phyloP scores from a whole-genome alignment of 495 filamentous ascomycete genomes.

The Aspergillus mulundensis region DNA sequence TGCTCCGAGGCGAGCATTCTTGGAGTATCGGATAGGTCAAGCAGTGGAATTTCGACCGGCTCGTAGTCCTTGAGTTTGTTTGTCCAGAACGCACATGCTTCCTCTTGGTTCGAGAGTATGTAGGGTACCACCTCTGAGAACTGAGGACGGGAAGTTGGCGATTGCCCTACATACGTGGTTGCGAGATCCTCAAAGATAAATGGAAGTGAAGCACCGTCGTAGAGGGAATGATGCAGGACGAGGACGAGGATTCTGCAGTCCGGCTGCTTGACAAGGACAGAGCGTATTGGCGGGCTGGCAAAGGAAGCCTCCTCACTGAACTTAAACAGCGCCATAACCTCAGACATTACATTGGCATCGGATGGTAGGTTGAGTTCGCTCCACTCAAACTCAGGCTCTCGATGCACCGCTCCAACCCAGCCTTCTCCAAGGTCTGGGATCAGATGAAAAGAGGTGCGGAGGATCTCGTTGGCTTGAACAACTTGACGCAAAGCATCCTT shows the following conservation, averaged over 20 bases:
- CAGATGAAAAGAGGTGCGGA: slow-evolving; percentile 58
- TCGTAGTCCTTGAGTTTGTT: slow-evolving; percentile 27
- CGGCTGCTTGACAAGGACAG: slow-evolving; percentile 19
- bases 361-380: slow-evolving; percentile 17
- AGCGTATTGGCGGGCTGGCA: slow-evolving; percentile 16
- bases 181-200: slow-evolving; percentile 61
- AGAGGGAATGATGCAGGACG: slow-evolving; percentile 74
- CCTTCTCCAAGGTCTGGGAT: slow-evolving; percentile 17
- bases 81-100: slow-evolving; percentile 41
- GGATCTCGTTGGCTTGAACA: slow-evolving; percentile 45
- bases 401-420: slow-evolving; percentile 26
- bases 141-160: slow-evolving; percentile 15
- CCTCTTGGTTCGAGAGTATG: slow-evolving; percentile 15
- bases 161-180: slow-evolving; percentile 26
- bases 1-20: slow-evolving; percentile 28
- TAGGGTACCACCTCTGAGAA: slow-evolving; percentile 32
- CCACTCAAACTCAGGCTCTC: slow-evolving; percentile 19
- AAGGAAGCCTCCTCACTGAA: slow-evolving; percentile 19
- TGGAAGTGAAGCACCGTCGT: slow-evolving; percentile 77
- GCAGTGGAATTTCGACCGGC: slow-evolving; percentile 19
- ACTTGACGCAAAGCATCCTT: slow-evolving; percentile 43
- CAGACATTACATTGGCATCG: slow-evolving; percentile 10
- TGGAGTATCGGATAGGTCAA: slow-evolving; percentile 10
- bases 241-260: slow-evolving; percentile 27
- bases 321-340: slow-evolving; percentile 9